phyloP scores from a whole-genome alignment of 352 stramenopile genomes.

The Phytophthora colocasiae region DNA sequence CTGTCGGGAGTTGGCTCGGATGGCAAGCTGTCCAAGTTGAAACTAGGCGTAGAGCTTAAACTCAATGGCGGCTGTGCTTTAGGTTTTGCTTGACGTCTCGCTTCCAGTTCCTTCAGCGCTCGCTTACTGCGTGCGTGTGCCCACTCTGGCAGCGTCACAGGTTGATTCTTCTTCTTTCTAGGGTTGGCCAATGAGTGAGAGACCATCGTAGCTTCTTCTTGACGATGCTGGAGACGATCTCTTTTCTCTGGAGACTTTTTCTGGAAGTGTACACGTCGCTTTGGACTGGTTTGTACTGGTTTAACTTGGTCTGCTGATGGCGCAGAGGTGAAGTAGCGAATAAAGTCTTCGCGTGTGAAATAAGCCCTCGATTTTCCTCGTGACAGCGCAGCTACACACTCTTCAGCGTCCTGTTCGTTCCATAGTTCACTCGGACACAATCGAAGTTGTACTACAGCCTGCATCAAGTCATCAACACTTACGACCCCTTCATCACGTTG shows the following conservation, averaged over 20 bases:
- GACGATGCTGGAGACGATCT: constrained; percentile 22
- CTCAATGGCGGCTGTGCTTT: constrained; percentile 26
- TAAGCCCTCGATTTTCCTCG: constrained; percentile 47
- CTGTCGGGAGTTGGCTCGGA: constrained; percentile 21
- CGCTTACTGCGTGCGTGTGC: constrained; percentile 73
- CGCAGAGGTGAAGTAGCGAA: constrained; percentile 46
- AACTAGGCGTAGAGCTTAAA: constrained; percentile 31
- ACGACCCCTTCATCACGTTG: constrained; percentile 52
- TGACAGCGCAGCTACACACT: constrained; percentile 53
- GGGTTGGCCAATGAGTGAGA: constrained; percentile 19
- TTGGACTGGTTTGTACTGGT: not conserved
- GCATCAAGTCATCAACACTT: constrained; percentile 57
- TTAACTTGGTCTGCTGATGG: not conserved
- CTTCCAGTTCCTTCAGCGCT: constrained; percentile 65
- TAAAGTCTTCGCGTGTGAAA: constrained; percentile 68
- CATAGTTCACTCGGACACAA: constrained; percentile 38
- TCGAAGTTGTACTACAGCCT: constrained; percentile 53
- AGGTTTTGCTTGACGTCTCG: constrained; percentile 9
- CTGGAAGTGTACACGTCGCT: constrained; percentile 14
- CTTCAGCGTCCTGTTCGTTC: constrained; percentile 53
- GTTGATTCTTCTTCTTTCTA: constrained; percentile 34
- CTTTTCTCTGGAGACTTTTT: constrained; percentile 19
- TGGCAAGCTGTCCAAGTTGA: constrained; percentile 16
- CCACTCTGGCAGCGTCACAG: constrained; percentile 58
- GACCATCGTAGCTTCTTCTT: constrained; percentile 14